Evolutionary conservation across 2,329 filamentous ascomycete species (phyloP).

Genomic region (Monosporascus sp.): DNA sequence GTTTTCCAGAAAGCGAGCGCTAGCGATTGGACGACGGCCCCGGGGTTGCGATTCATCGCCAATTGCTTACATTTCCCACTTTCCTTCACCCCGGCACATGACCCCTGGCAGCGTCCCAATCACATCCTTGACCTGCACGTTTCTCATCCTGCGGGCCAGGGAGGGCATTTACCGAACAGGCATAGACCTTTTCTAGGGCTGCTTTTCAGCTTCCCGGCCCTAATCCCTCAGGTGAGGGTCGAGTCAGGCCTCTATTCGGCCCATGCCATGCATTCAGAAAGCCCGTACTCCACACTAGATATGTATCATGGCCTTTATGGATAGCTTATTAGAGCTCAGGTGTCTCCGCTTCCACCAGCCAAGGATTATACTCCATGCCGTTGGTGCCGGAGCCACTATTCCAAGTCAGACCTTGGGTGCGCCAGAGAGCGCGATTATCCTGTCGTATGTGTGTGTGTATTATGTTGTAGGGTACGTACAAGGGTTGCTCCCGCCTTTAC

Average conservation of each 20-base stretch:
- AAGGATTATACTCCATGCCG: neutral
- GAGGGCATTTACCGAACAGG: neutral
- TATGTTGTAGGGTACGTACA: neutral
- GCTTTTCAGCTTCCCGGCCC: neutral
- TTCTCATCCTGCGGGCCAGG: neutral
- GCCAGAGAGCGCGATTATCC: neutral
- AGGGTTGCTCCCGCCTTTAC: neutral
- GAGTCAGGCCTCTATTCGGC: neutral
- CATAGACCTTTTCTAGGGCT: neutral
- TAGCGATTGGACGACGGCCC: too few relatives aligned
- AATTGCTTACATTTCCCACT: neutral
- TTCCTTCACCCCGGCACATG: neutral
- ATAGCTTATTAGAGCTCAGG: neutral
- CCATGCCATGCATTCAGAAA: too few relatives aligned
- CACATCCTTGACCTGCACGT: neutral
- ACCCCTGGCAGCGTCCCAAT: neutral
- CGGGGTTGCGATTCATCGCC: too few relatives aligned
- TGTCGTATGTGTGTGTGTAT: neutral
- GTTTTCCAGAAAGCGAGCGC: too few relatives aligned
- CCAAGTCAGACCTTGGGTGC: neutral
- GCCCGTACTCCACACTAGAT: too few relatives aligned
- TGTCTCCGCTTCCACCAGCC: neutral
- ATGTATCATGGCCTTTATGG: too few relatives aligned
- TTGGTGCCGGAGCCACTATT: neutral
- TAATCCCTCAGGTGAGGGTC: neutral